Conservation (phyloP, 2,329 filamentous ascomycete species). For the Monilinia aucupariae region DNA sequence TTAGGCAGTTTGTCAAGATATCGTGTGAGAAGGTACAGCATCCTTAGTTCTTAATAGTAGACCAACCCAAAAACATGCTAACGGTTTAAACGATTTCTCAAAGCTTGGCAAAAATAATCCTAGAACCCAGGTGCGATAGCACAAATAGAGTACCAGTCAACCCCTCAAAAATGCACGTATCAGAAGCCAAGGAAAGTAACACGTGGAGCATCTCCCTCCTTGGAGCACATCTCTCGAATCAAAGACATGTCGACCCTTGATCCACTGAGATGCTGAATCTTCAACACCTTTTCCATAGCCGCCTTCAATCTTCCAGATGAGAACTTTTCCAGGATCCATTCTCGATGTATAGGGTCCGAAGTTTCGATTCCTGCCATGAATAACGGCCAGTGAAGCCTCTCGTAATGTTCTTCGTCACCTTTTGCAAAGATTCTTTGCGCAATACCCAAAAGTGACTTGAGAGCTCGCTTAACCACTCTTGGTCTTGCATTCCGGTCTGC, state of each 20-base stretch:
- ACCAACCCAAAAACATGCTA: background rate
- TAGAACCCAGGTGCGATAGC: background rate
- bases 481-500: background rate
- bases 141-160: background rate
- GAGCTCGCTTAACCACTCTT: background rate
- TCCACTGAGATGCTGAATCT: conserved; percentile 1
- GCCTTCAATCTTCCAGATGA: conserved; percentile 2
- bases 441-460: conserved; percentile 9
- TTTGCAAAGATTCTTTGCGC: conserved; percentile 8
- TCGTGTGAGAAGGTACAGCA: no score
- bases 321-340: conserved; percentile 14
- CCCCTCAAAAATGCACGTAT: background rate
- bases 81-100: background rate
- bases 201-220: conserved; percentile 7
- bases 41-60: background rate
- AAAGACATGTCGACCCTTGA: conserved; percentile 5
- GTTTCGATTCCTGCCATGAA: conserved; percentile 21
- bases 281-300: conserved; percentile 10
- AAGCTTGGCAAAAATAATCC: background rate
- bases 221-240: conserved; percentile 11
- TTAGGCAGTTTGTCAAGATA: no score
- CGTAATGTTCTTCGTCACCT: conserved; percentile 12
- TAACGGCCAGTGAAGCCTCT: conserved; percentile 17
- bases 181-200: conserved; percentile 13
- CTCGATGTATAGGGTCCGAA: conserved; percentile 15